A percentile compares a stretch with the other conserved stretches of the same genome.
phyloP scores from a whole-genome alignment of 2,329 filamentous ascomycete genomes.

The Tricladium varicosporioides region DNA sequence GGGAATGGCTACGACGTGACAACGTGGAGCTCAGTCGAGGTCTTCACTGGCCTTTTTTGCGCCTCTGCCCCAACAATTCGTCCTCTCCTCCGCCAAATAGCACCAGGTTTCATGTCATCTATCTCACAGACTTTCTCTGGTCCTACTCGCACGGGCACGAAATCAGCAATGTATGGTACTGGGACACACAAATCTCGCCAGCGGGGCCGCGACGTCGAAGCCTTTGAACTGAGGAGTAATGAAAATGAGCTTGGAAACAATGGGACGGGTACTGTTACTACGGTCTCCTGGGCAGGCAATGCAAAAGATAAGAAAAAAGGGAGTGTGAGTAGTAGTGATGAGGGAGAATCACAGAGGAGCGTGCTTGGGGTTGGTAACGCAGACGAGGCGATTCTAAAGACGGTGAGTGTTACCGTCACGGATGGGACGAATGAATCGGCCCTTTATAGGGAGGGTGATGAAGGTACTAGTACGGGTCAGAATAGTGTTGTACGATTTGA shows the following conservation, averaged over 20 bases:
- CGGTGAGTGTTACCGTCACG: not conserved
- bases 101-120: conserved; percentile 4
- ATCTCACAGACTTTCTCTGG: not conserved
- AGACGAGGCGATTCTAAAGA: not conserved
- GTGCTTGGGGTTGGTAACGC: not conserved
- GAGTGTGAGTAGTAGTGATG: not conserved
- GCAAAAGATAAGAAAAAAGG: not conserved
- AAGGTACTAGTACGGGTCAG: too few relatives aligned
- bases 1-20: conserved; percentile 16
- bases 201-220: not conserved
- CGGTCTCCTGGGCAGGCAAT: too few relatives aligned
- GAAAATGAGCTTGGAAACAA: too few relatives aligned
- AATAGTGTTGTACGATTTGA: too few relatives aligned
- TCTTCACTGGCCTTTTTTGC: conserved; percentile 19
- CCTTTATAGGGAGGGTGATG: too few relatives aligned
- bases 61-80: conserved; percentile 19
- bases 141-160: not conserved
- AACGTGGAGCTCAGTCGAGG: conserved; percentile 21
- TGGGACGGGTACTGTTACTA: too few relatives aligned
- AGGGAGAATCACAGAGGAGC: not conserved
- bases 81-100: conserved; percentile 16
- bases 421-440: not conserved
- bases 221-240: not conserved
- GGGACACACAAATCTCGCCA: not conserved
- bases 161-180: not conserved